Evolutionary conservation across 192 early-diverging fungal species (phyloP).

Genomic region (Coemansia sp.): DNA sequence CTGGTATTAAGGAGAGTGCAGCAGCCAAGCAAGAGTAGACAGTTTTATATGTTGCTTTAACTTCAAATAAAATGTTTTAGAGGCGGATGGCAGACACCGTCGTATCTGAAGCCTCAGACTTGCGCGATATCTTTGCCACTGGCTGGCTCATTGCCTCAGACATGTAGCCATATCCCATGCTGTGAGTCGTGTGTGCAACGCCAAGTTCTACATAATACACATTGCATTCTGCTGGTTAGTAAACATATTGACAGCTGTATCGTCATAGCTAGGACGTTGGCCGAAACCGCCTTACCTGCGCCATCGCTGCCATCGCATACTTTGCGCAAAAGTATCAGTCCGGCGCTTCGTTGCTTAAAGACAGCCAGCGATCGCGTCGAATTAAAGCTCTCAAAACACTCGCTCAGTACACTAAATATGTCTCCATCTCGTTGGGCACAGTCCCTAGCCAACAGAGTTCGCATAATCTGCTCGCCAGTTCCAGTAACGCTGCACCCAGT

Average conservation of each 20-base stretch:
- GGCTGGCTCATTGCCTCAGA: conserved; percentile 24
- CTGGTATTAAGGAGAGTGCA: not conserved
- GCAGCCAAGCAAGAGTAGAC: conserved; percentile 1
- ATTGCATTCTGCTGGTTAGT: conserved; percentile 6
- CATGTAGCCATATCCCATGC: conserved; percentile 64
- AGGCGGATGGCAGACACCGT: conserved; percentile 22
- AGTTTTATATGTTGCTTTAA: not conserved
- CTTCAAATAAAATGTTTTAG: not conserved
- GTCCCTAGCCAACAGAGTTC: conserved; percentile 65
- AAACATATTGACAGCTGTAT: not conserved
- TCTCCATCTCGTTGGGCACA: conserved; percentile 48
- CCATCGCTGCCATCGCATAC: conserved; percentile 5
- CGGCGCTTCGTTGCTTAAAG: conserved; percentile 20
- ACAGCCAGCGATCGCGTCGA: not conserved
- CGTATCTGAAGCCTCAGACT: not conserved
- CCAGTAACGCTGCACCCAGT: conserved; percentile 67
- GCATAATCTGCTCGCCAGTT: conserved; percentile 86
- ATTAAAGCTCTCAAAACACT: conserved; percentile 23
- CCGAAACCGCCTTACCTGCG: conserved; percentile 13
- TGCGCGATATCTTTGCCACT: conserved; percentile 33
- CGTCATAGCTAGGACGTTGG: not conserved
- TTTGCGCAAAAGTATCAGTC: conserved; percentile 32
- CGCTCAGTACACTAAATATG: conserved; percentile 21
- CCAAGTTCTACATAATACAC: conserved; percentile 59
- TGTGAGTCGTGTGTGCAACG: conserved; percentile 71